Conservation (phyloP, 805 yeast species). For the Yamadazyma philogaea region DNA sequence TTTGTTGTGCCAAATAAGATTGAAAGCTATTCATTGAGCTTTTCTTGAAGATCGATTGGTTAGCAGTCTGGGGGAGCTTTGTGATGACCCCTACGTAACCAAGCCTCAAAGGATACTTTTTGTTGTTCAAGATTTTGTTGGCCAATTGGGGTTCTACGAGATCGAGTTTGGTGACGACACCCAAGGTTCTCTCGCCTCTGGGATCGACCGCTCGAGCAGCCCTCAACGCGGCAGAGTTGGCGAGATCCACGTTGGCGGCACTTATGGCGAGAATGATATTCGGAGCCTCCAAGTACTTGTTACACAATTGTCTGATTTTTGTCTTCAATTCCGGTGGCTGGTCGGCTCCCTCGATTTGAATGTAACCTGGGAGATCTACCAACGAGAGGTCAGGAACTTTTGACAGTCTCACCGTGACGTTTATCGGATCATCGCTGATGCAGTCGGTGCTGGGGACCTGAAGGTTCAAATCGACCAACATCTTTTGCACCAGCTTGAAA, state of each 20-base stretch:
- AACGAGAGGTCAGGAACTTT: slow-evolving; percentile 83
- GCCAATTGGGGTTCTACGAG: slow-evolving; percentile 79
- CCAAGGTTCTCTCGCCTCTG: slow-evolving; percentile 90
- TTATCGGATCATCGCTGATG: slow-evolving; percentile 91
- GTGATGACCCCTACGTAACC: slow-evolving; percentile 99
- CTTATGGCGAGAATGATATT: slow-evolving; percentile 94
- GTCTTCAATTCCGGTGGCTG: slow-evolving; percentile 84
- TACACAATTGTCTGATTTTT: slow-evolving; percentile 77
- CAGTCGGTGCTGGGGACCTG: slow-evolving; percentile 87
- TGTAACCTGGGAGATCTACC: slow-evolving; percentile 96
- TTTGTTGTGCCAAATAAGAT: slow-evolving; percentile 65
- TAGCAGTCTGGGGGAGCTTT: slow-evolving; percentile 50
- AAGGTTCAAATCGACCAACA: slow-evolving; percentile 84
- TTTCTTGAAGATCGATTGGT: slow-evolving; percentile 45
- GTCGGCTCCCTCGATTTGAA: slow-evolving; percentile 94
- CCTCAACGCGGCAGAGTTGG: slow-evolving; percentile 89
- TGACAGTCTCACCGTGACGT: slow-evolving; percentile 86
- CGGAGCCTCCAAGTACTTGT: slow-evolving; percentile 83
- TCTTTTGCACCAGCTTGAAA: slow-evolving; percentile 82
- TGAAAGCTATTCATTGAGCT: slow-evolving; percentile 49
- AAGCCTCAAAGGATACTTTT: slow-evolving; percentile 86
- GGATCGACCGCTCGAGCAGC: slow-evolving; percentile 92
- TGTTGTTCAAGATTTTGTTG: slow-evolving; percentile 62
- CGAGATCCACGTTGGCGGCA: slow-evolving; percentile 97
- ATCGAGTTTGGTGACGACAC: slow-evolving; percentile 93